Base-by-base conservation (phyloP, 1,139 yeast genomes). In the Yamadazyma taylorii region DNA sequence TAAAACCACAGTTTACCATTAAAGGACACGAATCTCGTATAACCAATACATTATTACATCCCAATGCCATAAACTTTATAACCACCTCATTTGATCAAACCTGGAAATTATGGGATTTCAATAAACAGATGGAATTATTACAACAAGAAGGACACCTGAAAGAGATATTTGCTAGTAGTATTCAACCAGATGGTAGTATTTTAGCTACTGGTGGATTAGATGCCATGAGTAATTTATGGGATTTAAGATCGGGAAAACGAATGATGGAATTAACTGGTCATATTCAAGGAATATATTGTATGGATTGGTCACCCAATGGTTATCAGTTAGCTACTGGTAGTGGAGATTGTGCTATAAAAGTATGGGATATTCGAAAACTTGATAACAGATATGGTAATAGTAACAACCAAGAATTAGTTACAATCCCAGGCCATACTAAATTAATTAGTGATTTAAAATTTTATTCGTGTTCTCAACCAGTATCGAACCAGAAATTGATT, bases 101-200 rank as follows among this genome's bases (percentile, higher is more conserved):
- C 0, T 92, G 97, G 97, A 75, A 88, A 42, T 57, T 89, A 5
- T 89, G 96, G 95, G 97, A 92, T 57, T 46, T 79, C 0, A 63
- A 64, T 9, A 75, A 67, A 2, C 52, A 57, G 8, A 43, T 41
- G 12, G 60, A 52, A 24, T 42, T 71, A 17, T 27, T 61, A 17
- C 68, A 66, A 32, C 97, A 92, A 57, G 96, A 88, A 53, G 97
- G 97, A 0, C 97, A 92, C 53, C 69, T 88, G 1, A 82, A 79
- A 49, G 92, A 81, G 40, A 80, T 90, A 0, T 80, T 78, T 46
- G 57, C 81, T 1, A 63, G 86, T 2, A 61, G 76, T 1, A 74
- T 85, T 46, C 96, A 90, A 40, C 72, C 74, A 0, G 96, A 89
- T 53, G 97, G 97, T 1, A 69, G 92, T 3, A 57, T 92, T 5